Evolutionary conservation across 2,329 filamentous ascomycete species (phyloP), one percentile per base, ranked within the genome.

Genomic region (Penicillium sp.): DNA sequence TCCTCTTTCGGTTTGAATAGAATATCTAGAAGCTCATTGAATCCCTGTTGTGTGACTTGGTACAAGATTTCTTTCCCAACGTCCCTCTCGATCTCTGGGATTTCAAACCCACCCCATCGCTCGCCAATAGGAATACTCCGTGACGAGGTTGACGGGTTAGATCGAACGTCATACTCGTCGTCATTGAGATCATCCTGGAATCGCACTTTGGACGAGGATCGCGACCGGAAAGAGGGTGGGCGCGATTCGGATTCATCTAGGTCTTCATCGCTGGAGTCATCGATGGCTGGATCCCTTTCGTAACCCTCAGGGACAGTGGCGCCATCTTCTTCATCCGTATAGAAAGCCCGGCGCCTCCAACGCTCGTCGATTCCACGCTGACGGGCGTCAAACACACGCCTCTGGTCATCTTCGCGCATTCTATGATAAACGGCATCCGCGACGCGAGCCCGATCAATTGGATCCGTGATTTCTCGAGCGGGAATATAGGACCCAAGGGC

Each of bases 1-100:
- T 93, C 87, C 73, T 97, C 93, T 63, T 89, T 88, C 5, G 83
- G 81, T 65, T 89, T 89, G 78, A 99, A 99, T 0, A 99, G 81
- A 1, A 87, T 83, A 69, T 97, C 91, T 0, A 99, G 84, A 2
- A 97, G 80, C 75, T 97, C 92, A 69, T 97, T 97, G 77, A 96
- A 91, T 0, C 91, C 89, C 73, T 96, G 89, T 73, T 97, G 92
- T 0, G 91, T 92, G 33, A 95, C 87, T 72, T 96, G 90, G 69
- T 96, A 97, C 1, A 97, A 79, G 4, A 97, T 89, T 70, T 97
- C 91, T 65, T 89, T 91, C 38, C 91, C 91, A 6, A 91, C 87
- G 71, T 96, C 92, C 58, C 84, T 84, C 72, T 96, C 92, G 0
- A 89, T 87, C 63, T 90, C 86, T 0, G 90, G 89, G 17, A 95